Evolutionary conservation across 805 yeast species (phyloP), one percentile per base, ranked within the genome.

Genomic region (Ogataea haglerorum): DNA sequence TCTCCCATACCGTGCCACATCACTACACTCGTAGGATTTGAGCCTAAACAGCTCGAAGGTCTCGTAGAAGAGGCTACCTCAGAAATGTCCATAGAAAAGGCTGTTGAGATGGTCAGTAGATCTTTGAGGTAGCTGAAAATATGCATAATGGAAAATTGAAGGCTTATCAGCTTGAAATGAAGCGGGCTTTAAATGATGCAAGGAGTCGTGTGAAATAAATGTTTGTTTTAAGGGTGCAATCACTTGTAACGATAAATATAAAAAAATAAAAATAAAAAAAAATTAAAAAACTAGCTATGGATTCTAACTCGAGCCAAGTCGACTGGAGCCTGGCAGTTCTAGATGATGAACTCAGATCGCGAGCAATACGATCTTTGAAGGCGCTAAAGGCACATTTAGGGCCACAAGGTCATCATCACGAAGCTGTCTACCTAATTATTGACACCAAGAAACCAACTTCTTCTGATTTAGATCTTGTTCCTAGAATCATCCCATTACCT

Each of bases 1-100:
- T 85, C 95, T 0, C 95, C 93, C 61, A 86, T 69, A 0, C 95
- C 95, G 53, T 85, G 95, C 95, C 95, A 85, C 29, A 86, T 55
- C 2, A 85, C 87, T 2, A 85, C 33, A 15, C 41, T 34, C 10
- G 22, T 40, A 13, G 19, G 5, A 5, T 5, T 10, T 12, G 38
- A 22, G 10, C 10, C 34, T 6, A 7, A n/a, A 6, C 10, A 6
- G 18, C 30, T 17, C 6, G 34, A 9, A 30, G 27, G 27, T 19
- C 9, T 6, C 8, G 9, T 19, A 19, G 21, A 19, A 19, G 9
- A 19, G 21, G 7, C 9, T 19, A 12, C 2, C 27, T 15, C 15
- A 4, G 31, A 10, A 15, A 29, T 10, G 14, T 26, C 27, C 18
- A 38, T 9, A 18, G 30, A 12, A 12, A 29, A 5, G 1, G 32